Percentiles rank a stretch among this genome's conserved stretches.
phyloP scores from a whole-genome alignment of 805 yeast species.

The Lipomyces spencermartinsiae region DNA sequence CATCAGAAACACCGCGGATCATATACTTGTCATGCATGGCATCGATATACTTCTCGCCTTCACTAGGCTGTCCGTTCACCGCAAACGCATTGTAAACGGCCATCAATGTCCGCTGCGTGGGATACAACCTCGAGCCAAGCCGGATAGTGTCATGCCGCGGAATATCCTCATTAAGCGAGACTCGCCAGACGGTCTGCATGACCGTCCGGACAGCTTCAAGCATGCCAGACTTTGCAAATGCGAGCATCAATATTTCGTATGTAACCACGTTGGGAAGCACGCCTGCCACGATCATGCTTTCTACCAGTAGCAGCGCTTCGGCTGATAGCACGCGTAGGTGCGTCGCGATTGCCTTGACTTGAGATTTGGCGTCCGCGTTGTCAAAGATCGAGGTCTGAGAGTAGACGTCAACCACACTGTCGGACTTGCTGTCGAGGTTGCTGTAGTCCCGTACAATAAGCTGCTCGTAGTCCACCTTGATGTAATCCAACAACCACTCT shows the following conservation, averaged over 20 bases:
- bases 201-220: slow-evolving; percentile 39
- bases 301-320: slow-evolving; percentile 39
- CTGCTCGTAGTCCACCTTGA: not conserved
- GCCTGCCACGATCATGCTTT: slow-evolving; percentile 43
- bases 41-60: slow-evolving; percentile 11
- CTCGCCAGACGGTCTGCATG: slow-evolving; percentile 43
- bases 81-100: slow-evolving; percentile 24
- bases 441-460: not conserved
- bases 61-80: slow-evolving; percentile 10
- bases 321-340: slow-evolving; percentile 17
- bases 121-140: slow-evolving; percentile 23
- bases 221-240: slow-evolving; percentile 43
- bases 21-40: slow-evolving; percentile 14
- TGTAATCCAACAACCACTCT: slow-evolving; percentile 1
- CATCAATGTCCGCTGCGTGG: slow-evolving; percentile 20
- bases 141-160: not conserved
- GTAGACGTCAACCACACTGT: not conserved
- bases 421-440: not conserved
- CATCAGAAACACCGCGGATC: not conserved
- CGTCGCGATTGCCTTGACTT: not conserved
- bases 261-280: slow-evolving; percentile 45
- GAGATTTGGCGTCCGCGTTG: slow-evolving; percentile 5
- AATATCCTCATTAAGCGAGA: slow-evolving; percentile 17
- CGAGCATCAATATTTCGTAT: slow-evolving; percentile 44
- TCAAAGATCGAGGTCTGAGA: slow-evolving; percentile 24